A percentile compares a stretch with the other conserved stretches of the same genome.
phyloP scores from a whole-genome alignment of 371 early-diverging fungal species.

The Syncephalis fuscata region DNA sequence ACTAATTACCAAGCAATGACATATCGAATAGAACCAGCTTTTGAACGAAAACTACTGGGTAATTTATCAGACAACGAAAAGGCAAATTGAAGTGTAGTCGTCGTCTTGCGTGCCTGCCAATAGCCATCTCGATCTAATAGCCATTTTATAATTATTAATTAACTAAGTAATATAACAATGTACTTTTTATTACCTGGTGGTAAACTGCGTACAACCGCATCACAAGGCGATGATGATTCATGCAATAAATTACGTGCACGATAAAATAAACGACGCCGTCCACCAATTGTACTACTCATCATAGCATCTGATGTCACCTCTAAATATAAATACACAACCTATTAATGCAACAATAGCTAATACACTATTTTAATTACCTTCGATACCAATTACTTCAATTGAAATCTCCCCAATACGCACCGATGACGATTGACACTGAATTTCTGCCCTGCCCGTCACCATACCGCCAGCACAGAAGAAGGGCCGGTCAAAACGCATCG shows the following conservation, averaged over 20 bases:
- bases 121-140: constrained; percentile 14
- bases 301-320: too few relatives aligned
- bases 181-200: background rate
- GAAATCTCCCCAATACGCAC: too few relatives aligned
- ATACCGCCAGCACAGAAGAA: too few relatives aligned
- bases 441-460: too few relatives aligned
- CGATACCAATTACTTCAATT: too few relatives aligned
- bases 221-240: constrained; percentile 12
- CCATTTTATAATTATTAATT: background rate
- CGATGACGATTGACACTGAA: too few relatives aligned
- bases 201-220: constrained; percentile 9
- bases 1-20: constrained; percentile 13
- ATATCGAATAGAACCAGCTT: constrained; percentile 15
- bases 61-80: constrained; percentile 13
- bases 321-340: too few relatives aligned
- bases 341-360: too few relatives aligned
- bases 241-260: constrained; percentile 9
- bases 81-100: constrained; percentile 13
- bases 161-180: background rate
- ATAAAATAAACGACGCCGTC: background rate
- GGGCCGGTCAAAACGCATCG: too few relatives aligned
- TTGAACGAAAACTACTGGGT: constrained; percentile 13
- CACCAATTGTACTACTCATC: too few relatives aligned
- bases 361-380: too few relatives aligned
- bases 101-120: constrained; percentile 15